Evolutionary conservation across 2,329 filamentous ascomycete genomes (phyloP).

Genomic region (Colletotrichum orbiculare): DNA sequence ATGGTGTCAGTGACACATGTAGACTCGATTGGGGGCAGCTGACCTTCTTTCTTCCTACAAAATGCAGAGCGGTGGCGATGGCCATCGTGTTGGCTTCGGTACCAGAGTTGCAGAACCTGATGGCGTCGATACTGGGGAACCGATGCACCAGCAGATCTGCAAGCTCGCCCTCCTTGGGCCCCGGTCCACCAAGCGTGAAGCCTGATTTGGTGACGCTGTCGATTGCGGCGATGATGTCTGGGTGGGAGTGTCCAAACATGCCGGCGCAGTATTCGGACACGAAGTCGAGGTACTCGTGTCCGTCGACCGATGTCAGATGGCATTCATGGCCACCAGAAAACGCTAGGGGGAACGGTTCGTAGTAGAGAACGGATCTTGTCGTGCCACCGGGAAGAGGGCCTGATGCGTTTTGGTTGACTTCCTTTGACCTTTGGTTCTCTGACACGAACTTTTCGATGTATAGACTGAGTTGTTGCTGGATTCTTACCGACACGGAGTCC

Average conservation of each 20-base stretch:
- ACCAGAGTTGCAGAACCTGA: conserved; percentile 73
- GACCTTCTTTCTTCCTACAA: conserved; percentile 56
- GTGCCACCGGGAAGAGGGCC: conserved; percentile 57
- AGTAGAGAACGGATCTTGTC: conserved; percentile 56
- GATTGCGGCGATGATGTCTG: conserved; percentile 62
- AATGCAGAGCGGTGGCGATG: conserved; percentile 63
- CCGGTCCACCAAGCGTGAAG: conserved; percentile 66
- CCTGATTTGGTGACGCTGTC: conserved; percentile 57
- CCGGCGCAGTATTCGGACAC: conserved; percentile 73
- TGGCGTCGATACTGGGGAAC: conserved; percentile 62
- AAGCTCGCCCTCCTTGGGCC: conserved; percentile 60
- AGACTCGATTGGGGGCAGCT: fast-evolving
- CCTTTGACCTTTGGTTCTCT: conserved; percentile 51
- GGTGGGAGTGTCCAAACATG: conserved; percentile 73
- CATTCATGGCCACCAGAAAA: conserved; percentile 51
- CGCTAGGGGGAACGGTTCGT: conserved; percentile 56
- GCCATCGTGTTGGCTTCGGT: conserved; percentile 74
- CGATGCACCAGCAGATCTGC: conserved; percentile 63
- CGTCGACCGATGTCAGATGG: conserved; percentile 54
- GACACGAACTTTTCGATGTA: conserved; percentile 18
- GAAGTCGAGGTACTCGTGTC: conserved; percentile 66
- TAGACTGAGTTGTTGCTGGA: conserved; percentile 4
- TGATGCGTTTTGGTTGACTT: conserved; percentile 51
- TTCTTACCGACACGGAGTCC: not conserved
- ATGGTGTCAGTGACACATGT: not conserved